phyloP scores from a whole-genome alignment of 2,329 filamentous ascomycete genomes.

The Phyllosticta citribraziliensis region DNA sequence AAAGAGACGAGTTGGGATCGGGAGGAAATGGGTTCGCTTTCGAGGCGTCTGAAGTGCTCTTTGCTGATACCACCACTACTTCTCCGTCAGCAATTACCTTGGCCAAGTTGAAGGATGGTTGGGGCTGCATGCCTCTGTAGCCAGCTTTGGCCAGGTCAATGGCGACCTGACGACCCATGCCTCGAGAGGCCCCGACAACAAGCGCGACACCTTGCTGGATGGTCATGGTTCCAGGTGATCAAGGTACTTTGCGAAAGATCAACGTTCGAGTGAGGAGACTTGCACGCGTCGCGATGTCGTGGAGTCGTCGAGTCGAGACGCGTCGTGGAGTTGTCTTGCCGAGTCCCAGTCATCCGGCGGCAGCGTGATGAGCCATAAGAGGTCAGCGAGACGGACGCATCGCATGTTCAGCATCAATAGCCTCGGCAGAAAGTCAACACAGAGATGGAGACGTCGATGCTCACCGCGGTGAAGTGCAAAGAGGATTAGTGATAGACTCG shows the following conservation, averaged over 20 bases:
- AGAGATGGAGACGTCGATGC: neutral
- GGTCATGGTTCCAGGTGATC: neutral
- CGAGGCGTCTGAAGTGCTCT: constrained; percentile 57
- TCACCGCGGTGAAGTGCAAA: constrained; percentile 12
- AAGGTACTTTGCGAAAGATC: neutral
- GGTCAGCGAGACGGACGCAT: neutral
- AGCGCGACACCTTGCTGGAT: constrained; percentile 42
- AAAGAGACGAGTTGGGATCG: constrained; percentile 62
- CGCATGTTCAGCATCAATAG: neutral
- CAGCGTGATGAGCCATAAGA: neutral
- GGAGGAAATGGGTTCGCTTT: constrained; percentile 55
- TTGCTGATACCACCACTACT: constrained; percentile 66
- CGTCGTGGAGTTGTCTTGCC: neutral
- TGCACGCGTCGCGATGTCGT: too few relatives aligned
- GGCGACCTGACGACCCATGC: constrained; percentile 72
- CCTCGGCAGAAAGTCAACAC: neutral
- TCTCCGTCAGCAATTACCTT: neutral
- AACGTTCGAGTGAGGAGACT: too few relatives aligned
- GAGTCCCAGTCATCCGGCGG: neutral
- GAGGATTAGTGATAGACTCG: constrained; percentile 3
- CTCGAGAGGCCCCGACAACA: constrained; percentile 65
- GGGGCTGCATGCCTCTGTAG: constrained; percentile 51
- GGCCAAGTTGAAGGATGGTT: neutral
- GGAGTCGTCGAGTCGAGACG: too few relatives aligned
- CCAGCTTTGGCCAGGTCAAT: constrained; percentile 63